Base-by-base conservation (phyloP, 129 eudicot species). In the Helianthus annuus region DNA sequence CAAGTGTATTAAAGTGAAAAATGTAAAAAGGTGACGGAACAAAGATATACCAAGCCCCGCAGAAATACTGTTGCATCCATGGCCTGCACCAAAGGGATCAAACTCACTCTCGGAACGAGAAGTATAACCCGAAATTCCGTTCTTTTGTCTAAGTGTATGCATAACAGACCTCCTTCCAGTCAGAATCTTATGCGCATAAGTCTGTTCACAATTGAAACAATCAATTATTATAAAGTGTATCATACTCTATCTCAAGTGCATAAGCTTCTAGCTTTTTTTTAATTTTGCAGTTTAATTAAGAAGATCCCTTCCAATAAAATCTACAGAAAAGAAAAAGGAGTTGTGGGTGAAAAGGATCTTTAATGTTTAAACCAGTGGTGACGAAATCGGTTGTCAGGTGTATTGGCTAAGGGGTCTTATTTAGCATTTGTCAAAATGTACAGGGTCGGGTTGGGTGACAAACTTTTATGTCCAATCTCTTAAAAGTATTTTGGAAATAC, bases 41-140 rank as follows among this genome's bases (percentile, higher is more conserved):
- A 51, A 68, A 48, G 69, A 29, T 63, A 27, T 86, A 92, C 98
- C 98, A 45, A 92, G 92, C 71, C 96, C 98, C 56, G 98, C 96
- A 48, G 98, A 92, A 68, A 92, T 85, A 68, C 98, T 92, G 77
- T 85, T 92, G 86, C 98, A 92, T 75, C 98, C 98, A 79, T 92
- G 98, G 44, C 86, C 98, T 69, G 91, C 83, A 38, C 91, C 96
- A 78, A 87, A 87, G 2, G 98, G 87, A 53, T 92, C 98, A 59
- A 83, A 89, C 66, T 79, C 86, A 73, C 92, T 89, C 81, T 85
- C 98, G 4, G 78, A 69, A 61, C 87, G 88, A 70, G 72, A 79
- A n/a, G 95, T 80, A 73, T 72, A 75, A 54, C 85, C 92, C 1
- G 91, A 80, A 54, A 80, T 69, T 68, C 88, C 88, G 54, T 79